Evolutionary conservation across 495 filamentous ascomycete genomes (phyloP), one percentile per base, ranked within the genome.

Genomic region (Aspergillus sclerotioniger): DNA sequence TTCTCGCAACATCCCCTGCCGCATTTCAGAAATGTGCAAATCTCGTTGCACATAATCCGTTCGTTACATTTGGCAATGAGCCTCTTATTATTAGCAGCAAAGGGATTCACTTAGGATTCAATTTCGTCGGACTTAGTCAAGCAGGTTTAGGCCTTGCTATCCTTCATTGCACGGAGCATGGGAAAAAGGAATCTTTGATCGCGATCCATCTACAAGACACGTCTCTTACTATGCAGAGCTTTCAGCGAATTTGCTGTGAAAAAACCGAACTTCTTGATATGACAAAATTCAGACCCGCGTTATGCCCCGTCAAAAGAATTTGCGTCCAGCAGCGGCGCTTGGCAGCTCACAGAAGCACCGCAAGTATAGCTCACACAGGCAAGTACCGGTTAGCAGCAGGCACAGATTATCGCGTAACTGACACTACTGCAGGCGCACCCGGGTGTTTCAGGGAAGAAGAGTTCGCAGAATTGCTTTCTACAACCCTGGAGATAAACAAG

Each of bases 11-110:
- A 13, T 59, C 53, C 17, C 56, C 53, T 25, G 49, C 25, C 13
- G 56, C 53, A 21, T 65, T 65, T 48, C 41, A 55, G 2, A 20
- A 45, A 12, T 65, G 56, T 9, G 51, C 50, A 13, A 39, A 64
- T 54, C 46, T 64, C 9, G 13, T 54, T 29, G 39, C 41, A 20
- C 13, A 44, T 2, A 31, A 48, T 43, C 45, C 55, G 2, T 41
- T 43, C 13, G 20, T 43, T 1, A 51, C 32, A 12, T 5, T 29
- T 16, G 33, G 9, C 13, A 9, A 57, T 3, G 25, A 15, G n/a
- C 46, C 55, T 6, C 51, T 20, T 19, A 51, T 28, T 8, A 16
- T 51, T 5, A 49, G 32, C 20, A 57, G 37, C 32, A 57, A 57
- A 44, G 55, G 55, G 10, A 35, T 57, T 1, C 33, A 51, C 43